Conservation (phyloP, 2,329 filamentous ascomycete species). For the Westerdykella sp. region DNA sequence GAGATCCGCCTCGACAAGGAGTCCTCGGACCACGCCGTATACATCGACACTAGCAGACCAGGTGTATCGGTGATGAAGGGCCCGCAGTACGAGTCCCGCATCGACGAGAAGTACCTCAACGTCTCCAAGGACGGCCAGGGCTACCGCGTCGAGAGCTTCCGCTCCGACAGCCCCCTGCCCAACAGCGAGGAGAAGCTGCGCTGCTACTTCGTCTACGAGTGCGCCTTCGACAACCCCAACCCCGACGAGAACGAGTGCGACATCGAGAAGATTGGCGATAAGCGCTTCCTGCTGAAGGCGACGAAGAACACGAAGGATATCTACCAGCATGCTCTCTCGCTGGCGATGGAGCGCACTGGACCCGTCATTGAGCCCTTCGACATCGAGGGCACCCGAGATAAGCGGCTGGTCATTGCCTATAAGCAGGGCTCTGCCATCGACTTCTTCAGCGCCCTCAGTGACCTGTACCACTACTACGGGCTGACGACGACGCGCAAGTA, state of each 20-base stretch:
- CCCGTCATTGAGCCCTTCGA: conserved; percentile 98
- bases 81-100: conserved; percentile 86
- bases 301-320: conserved; percentile 93
- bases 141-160: conserved; percentile 96
- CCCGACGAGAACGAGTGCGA: conserved; percentile 73
- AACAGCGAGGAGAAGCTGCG: conserved; percentile 72
- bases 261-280: conserved; percentile 86
- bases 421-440: conserved; percentile 86
- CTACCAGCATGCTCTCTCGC: conserved; percentile 87
- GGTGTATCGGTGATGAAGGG: conserved; percentile 70
- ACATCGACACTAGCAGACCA: conserved; percentile 94
- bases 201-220: conserved; percentile 99
- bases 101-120: conserved; percentile 94
- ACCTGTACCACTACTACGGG: conserved; percentile 98
- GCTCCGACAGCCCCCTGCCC: conserved; percentile 76
- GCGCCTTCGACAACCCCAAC: conserved; percentile 73
- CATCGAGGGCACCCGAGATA: conserved; percentile 84
- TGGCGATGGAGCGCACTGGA: conserved; percentile 76
- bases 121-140: conserved; percentile 61
- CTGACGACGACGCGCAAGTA: conserved; percentile 96
- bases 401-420: conserved; percentile 90
- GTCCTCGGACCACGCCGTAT: conserved; percentile 88
- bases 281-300: conserved; percentile 90
- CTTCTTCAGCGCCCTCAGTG: conserved; percentile 89
- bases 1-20: conserved; percentile 97